Conservation (phyloP, 2,329 filamentous ascomycete species). For the Diatrype stigma region DNA sequence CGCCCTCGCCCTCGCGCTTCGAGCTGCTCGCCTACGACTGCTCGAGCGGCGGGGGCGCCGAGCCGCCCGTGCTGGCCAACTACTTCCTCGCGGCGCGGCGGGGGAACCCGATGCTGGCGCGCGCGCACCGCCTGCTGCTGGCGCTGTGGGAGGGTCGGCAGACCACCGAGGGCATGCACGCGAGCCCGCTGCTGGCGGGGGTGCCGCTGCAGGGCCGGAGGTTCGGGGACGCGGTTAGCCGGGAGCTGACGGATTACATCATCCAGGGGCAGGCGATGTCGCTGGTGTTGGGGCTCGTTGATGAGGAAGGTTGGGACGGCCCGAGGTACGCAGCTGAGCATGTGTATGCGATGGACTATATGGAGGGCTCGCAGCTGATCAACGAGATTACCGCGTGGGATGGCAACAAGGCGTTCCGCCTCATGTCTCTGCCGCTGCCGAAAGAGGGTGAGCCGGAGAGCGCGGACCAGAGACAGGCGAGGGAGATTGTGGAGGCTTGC, state of each 20-base stretch:
- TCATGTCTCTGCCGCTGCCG: constrained; percentile 42
- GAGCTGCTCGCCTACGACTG: constrained; percentile 47
- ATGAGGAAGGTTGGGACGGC: constrained; percentile 50
- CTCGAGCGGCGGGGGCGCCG: constrained; percentile 24
- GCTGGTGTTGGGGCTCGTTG: constrained; percentile 47
- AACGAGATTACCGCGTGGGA: constrained; percentile 50
- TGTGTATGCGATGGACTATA: constrained; percentile 47
- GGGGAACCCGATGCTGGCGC: constrained; percentile 41
- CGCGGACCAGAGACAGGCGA: constrained; percentile 42
- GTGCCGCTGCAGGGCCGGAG: constrained; percentile 34
- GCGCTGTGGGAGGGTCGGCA: constrained; percentile 48
- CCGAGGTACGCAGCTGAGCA: constrained; percentile 45
- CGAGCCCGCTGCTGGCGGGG: constrained; percentile 42
- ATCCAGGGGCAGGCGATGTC: constrained; percentile 51
- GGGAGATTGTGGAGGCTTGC: constrained; percentile 47
- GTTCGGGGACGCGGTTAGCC: constrained; percentile 35
- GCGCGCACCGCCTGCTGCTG: constrained; percentile 46
- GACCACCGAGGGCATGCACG: constrained; percentile 48
- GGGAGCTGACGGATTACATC: constrained; percentile 52
- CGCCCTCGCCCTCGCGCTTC: constrained; percentile 34
- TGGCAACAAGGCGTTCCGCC: constrained; percentile 43
- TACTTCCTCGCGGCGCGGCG: constrained; percentile 40
- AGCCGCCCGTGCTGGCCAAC: constrained; percentile 38
- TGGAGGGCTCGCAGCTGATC: constrained; percentile 47
- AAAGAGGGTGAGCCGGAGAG: constrained; percentile 35